Evolutionary conservation across 768 basidiomycete genomes (phyloP), one percentile per base, ranked within the genome.

Genomic region (Suillus discolor): DNA sequence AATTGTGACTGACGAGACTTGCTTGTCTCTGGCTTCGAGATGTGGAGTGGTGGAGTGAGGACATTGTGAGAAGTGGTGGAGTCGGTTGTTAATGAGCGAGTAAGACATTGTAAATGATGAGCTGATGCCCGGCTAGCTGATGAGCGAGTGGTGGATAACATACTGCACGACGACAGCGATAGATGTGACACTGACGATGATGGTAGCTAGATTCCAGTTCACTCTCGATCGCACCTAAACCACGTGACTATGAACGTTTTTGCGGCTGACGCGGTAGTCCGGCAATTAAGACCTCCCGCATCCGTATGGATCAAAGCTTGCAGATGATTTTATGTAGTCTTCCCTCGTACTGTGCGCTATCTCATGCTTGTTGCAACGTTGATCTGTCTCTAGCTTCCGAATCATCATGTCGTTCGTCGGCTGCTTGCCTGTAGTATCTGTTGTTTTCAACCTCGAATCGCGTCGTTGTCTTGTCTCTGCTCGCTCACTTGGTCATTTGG

Each of bases 1-100:
- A 85, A 74, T 34, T 78, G 80, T 42, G 80, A 73, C n/a, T 71
- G 69, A 39, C 75, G 73, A 39, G 78, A 68, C 51, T 78, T 71
- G 49, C 68, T 39, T 11, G 71, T 66, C 38, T 79, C 75, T 59
- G 71, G 53, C 57, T 76, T 73, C 5, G 75, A 73, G 4, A 76
- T 76, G 6, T 71, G 73, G 20, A 72, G 73, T 1, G 73, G 70
- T 3, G 70, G 79, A 0, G 74, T 75, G 41, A 72, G 72, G 16
- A 71, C 72, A 6, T 72, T 74, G 18, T 69, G 70, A 45, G 72
- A 20, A 31, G 67, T 61, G 6, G 73, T 59, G 0, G 76, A 67
- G 44, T 79, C 76, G 9, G 76, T 78, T 11, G 75, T 55, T 18
- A 76, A 66, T 3, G 63, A 66, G 23, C 75, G 75, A 38, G 69